phyloP scores from a whole-genome alignment of 73 alveolate species.

The Tetrahymena elliotti region DNA sequence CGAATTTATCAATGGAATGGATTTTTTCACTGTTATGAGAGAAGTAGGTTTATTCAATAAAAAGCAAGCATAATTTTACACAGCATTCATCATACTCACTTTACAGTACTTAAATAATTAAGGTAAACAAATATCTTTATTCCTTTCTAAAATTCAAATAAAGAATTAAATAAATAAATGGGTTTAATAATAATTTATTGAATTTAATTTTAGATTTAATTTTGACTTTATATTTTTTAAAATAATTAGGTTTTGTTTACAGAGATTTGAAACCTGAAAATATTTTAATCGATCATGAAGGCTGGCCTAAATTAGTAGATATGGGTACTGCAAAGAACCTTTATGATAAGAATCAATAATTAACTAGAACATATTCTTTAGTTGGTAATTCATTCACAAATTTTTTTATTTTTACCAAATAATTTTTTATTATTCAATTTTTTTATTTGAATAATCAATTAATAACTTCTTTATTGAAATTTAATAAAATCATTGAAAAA shows the following conservation, averaged over 20 bases:
- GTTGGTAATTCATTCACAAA: slow-evolving; percentile 51
- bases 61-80: not conserved
- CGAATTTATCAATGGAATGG: slow-evolving; percentile 24
- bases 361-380: slow-evolving; percentile 54
- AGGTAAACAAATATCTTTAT: not conserved
- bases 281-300: slow-evolving; percentile 56
- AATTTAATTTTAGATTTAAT: not conserved
- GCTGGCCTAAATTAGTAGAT: slow-evolving; percentile 55
- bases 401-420: not conserved
- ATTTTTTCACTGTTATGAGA: slow-evolving; percentile 14
- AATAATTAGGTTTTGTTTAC: slow-evolving; percentile 48
- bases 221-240: not conserved
- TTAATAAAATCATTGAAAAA: no score
- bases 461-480: no score
- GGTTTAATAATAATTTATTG: no score
- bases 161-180: no score
- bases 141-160: no score
- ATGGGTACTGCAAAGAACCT: slow-evolving; percentile 57
- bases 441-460: no score
- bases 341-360: slow-evolving; percentile 27
- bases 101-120: not conserved
- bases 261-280: slow-evolving; percentile 68
- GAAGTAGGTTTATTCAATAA: slow-evolving; percentile 10
- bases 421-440: no score
- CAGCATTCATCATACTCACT: slow-evolving; percentile 8